Conservation (phyloP, 768 basidiomycete species). For the Tulasnella calospora region DNA sequence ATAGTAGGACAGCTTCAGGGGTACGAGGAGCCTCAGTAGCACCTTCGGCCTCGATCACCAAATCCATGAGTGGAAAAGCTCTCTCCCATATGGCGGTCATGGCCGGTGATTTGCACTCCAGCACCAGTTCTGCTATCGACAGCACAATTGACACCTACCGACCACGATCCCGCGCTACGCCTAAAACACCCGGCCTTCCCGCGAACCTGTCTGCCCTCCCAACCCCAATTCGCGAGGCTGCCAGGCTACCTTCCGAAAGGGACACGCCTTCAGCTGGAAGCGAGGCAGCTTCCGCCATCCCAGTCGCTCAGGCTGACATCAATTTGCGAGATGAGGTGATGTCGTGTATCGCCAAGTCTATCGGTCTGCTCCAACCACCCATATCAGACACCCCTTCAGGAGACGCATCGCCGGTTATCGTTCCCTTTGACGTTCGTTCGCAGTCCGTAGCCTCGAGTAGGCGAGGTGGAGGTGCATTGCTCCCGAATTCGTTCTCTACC, state of each 20-base stretch:
- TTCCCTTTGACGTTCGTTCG: constrained; percentile 1
- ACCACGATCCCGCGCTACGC: constrained; percentile 28
- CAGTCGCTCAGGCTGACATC: constrained; percentile 59
- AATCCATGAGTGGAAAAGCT: background rate
- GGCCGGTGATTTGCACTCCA: constrained; percentile 69
- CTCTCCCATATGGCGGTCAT: constrained; percentile 56
- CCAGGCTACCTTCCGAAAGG: constrained; percentile 19
- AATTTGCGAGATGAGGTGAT: constrained; percentile 96
- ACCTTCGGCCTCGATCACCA: background rate
- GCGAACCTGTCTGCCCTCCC: background rate
- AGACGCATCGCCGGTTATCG: constrained; percentile 7
- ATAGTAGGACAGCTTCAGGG: background rate
- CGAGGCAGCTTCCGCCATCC: constrained; percentile 31
- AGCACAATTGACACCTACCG: constrained; percentile 30
- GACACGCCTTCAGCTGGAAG: constrained; percentile 31
- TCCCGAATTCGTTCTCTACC: constrained; percentile 35
- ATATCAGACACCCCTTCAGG: constrained; percentile 22
- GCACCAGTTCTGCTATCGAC: constrained; percentile 38
- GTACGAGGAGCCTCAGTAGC: background rate
- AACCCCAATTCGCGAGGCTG: constrained; percentile 22
- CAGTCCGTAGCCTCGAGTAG: constrained; percentile 11
- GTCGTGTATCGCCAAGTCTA: constrained; percentile 96
- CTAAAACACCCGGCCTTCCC: background rate
- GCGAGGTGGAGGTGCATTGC: constrained; percentile 27
- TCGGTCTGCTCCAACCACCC: constrained; percentile 86